A percentile compares a stretch with the other conserved stretches of the same genome.
Conservation (phyloP, 2,329 filamentous ascomycete genomes). For the Colletotrichum sp. region DNA sequence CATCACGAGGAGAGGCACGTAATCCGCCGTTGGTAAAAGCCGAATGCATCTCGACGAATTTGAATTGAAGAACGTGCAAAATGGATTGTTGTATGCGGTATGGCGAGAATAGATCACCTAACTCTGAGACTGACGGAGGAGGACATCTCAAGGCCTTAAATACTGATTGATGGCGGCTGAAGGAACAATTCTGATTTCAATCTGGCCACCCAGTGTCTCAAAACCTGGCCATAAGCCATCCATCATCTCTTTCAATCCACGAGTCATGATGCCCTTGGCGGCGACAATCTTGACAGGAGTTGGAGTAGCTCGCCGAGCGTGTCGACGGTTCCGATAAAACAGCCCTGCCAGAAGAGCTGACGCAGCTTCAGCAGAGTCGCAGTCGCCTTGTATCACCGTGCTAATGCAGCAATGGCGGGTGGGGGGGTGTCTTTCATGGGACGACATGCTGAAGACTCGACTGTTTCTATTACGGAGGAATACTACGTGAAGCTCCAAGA, state of each 20-base stretch:
- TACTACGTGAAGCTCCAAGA: not conserved
- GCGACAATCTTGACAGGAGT: not conserved
- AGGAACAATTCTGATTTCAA: not conserved
- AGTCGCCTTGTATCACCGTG: not conserved
- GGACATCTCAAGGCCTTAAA: not conserved
- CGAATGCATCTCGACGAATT: not conserved
- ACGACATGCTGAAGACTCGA: not conserved
- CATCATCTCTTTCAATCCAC: not conserved
- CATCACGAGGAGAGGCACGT: not conserved
- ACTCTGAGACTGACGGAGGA: not conserved
- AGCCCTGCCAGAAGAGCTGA: not conserved
- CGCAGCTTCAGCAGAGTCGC: not conserved
- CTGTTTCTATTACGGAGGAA: not conserved
- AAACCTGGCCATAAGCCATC: not conserved
- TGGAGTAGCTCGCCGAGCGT: not conserved
- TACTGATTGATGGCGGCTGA: not conserved
- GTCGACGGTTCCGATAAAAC: not conserved
- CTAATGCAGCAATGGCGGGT: not conserved
- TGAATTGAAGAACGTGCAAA: accelerated
- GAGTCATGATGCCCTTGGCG: not conserved
- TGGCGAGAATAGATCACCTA: not conserved
- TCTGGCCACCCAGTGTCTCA: not conserved
- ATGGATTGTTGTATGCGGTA: not conserved
- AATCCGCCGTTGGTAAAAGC: not conserved
- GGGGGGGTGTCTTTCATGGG: not conserved